A percentile compares a stretch with the other conserved stretches of the same genome.
phyloP scores from a whole-genome alignment of 23 red algal genomes.

The Gracilaria caudata region DNA sequence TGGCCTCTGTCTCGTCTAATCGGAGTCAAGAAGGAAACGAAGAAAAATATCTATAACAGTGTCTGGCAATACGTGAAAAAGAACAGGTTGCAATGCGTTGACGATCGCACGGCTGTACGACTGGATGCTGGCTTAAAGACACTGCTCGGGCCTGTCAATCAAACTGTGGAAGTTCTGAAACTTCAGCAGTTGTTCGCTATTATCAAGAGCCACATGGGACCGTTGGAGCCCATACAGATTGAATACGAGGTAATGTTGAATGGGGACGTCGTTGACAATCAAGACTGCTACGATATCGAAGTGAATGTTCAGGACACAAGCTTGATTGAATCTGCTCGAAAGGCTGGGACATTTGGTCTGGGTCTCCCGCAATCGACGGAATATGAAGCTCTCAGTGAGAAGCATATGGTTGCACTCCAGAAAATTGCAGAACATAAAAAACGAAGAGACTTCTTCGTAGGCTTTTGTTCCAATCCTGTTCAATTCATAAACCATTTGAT shows the following conservation, averaged over 20 bases:
- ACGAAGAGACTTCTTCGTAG: conserved; percentile 82
- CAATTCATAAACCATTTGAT: conserved; percentile 90
- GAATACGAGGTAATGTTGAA: conserved; percentile 59
- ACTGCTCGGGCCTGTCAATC: conserved; percentile 53
- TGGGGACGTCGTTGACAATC: conserved; percentile 73
- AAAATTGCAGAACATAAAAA: conserved; percentile 63
- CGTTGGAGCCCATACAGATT: conserved; percentile 65
- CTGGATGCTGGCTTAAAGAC: conserved; percentile 47
- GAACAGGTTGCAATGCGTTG: conserved; percentile 72
- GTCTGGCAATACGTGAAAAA: conserved; percentile 91
- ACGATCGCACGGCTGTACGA: conserved; percentile 66
- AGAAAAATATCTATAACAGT: conserved; percentile 47
- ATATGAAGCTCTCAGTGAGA: conserved; percentile 55
- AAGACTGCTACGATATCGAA: conserved; percentile 86
- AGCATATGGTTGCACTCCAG: conserved; percentile 51
- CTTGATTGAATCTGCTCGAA: conserved; percentile 53
- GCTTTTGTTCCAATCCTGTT: conserved; percentile 80
- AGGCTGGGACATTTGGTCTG: conserved; percentile 60
- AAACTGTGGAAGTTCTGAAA: conserved; percentile 47
- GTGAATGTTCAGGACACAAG: conserved; percentile 63
- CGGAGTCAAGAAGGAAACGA: conserved; percentile 72
- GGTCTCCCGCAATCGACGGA: conserved; percentile 49
- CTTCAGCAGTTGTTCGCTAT: conserved; percentile 66
- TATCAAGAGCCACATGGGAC: conserved; percentile 83
- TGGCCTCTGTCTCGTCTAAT: conserved; percentile 70